Evolutionary conservation across 176 grass and related monocot species (phyloP).

Genomic region (Pontederia paniculata): DNA sequence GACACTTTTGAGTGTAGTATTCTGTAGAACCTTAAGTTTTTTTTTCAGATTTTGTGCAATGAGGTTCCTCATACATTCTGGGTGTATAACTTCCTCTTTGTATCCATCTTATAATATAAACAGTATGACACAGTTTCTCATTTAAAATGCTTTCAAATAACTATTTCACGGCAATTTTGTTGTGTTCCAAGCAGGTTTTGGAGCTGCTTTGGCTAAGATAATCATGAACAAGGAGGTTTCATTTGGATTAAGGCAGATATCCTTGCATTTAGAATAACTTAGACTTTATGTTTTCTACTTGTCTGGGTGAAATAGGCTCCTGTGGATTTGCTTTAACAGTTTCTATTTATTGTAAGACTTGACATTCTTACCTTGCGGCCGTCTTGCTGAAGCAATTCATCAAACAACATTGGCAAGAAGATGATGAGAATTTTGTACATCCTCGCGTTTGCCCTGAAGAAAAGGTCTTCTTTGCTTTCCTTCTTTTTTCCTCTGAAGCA

Average conservation of each 20-base stretch:
- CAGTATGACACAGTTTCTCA: too few species aligned
- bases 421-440: conserved; percentile 81
- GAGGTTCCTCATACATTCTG: too few species aligned
- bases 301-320: neutral
- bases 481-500: neutral
- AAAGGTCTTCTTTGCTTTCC: conserved; percentile 36
- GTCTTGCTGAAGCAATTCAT: conserved; percentile 97
- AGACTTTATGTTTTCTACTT: conserved; percentile 1
- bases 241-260: conserved; percentile 93
- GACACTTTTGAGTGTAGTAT: too few species aligned
- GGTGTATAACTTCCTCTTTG: too few species aligned
- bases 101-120: too few species aligned
- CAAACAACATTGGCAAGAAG: conserved; percentile 88
- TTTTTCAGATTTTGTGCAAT: too few species aligned
- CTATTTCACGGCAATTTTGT: neutral
- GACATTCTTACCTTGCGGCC: conserved; percentile 63
- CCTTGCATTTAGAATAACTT: conserved; percentile 25
- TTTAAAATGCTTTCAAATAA: neutral
- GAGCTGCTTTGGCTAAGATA: conserved; percentile 75
- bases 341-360: conserved; percentile 31
- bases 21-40: too few species aligned
- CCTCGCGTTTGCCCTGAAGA: conserved; percentile 64
- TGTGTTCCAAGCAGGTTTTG: conserved; percentile 47
- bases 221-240: conserved; percentile 70
- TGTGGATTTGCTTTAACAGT: neutral